Evolutionary conservation across 306 rosid genomes (phyloP).

Genomic region (Dalbergia cochinchinensis): DNA sequence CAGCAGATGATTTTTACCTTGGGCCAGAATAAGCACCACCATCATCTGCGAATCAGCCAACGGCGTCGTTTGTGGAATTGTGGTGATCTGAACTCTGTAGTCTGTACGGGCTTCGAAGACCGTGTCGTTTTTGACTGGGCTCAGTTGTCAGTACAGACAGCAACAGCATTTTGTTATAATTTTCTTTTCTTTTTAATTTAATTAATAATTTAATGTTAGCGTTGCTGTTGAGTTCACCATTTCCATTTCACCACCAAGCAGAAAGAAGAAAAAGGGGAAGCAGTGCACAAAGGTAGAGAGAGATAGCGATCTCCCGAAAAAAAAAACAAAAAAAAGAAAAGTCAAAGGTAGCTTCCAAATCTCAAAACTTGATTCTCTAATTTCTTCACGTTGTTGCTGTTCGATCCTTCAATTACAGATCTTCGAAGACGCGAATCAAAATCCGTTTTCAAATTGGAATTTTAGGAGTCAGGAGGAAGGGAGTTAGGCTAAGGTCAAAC

Average conservation of each 20-base stretch:
- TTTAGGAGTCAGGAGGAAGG: conserved; percentile 37
- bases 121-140: conserved; percentile 32
- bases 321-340: too few species aligned
- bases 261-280: conserved; percentile 4
- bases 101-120: not conserved
- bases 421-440: conserved; percentile 21
- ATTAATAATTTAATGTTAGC: conserved; percentile 12
- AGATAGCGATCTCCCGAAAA: conserved; percentile 33
- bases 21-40: conserved; percentile 21
- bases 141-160: not conserved
- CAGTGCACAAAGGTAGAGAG: conserved; percentile 8
- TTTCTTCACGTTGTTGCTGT: not conserved
- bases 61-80: conserved; percentile 25
- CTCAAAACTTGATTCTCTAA: not conserved
- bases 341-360: conserved; percentile 38
- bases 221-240: conserved; percentile 42
- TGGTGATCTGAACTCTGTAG: not conserved
- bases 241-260: conserved; percentile 35
- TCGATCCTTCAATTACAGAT: conserved; percentile 35
- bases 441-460: conserved; percentile 14
- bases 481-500: conserved; percentile 43
- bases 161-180: not conserved
- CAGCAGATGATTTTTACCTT: not conserved
- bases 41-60: not conserved
- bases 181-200: not conserved